Evolutionary conservation across 192 early-diverging fungal species (phyloP).

Genomic region (Phycomyces nitens): DNA sequence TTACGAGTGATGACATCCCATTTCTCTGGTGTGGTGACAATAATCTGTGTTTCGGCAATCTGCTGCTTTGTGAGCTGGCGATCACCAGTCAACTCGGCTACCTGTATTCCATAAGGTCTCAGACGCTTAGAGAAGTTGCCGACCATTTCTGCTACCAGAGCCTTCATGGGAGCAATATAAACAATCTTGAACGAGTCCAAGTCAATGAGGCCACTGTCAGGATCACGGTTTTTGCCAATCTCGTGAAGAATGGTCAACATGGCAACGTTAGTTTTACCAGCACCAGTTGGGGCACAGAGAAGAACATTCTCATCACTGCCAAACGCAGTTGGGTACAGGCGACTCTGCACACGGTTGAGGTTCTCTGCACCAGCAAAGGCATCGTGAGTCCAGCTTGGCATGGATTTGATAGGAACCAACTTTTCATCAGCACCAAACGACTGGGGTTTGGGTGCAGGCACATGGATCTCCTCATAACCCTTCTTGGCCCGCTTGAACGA

Average conservation of each 20-base stretch:
- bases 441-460: slow-evolving; percentile 74
- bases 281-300: slow-evolving; percentile 97
- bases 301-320: slow-evolving; percentile 89
- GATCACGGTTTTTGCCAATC: slow-evolving; percentile 77
- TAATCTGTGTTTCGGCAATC: slow-evolving; percentile 93
- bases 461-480: slow-evolving; percentile 89
- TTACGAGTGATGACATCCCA: slow-evolving; percentile 99
- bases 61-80: slow-evolving; percentile 95
- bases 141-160: slow-evolving; percentile 97
- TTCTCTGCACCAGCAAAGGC: slow-evolving; percentile 58
- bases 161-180: slow-evolving; percentile 99
- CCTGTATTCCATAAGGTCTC: slow-evolving; percentile 73
- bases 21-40: slow-evolving; percentile 98
- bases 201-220: slow-evolving; percentile 66
- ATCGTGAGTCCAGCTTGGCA: slow-evolving; percentile 64
- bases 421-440: slow-evolving; percentile 63
- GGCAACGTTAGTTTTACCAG: slow-evolving; percentile 97
- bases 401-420: slow-evolving; percentile 52
- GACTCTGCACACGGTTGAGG: slow-evolving; percentile 91
- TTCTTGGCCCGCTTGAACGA: slow-evolving; percentile 73
- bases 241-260: slow-evolving; percentile 93
- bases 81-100: slow-evolving; percentile 98
- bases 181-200: slow-evolving; percentile 93
- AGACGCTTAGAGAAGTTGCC: slow-evolving; percentile 80
- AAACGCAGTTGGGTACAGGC: slow-evolving; percentile 85